Evolutionary conservation across 1,139 yeast species (phyloP).

Genomic region (Candida smagusa): DNA sequence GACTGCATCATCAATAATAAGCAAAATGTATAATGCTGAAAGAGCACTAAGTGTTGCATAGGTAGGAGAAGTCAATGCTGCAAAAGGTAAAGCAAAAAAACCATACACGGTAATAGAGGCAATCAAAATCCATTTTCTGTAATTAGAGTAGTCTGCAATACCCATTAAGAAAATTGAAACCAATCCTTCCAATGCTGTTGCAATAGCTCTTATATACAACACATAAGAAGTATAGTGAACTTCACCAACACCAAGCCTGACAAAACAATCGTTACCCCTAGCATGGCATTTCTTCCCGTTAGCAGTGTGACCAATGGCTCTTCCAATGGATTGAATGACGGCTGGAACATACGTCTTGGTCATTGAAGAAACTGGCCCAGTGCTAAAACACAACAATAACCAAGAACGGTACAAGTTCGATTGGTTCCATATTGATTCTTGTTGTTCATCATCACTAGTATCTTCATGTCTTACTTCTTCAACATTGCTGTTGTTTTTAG

Average conservation of each 20-base stretch:
- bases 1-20: slow-evolving; percentile 29
- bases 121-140: slow-evolving; percentile 31
- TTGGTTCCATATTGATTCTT: slow-evolving; percentile 14
- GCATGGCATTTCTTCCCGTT: slow-evolving; percentile 23
- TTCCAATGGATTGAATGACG: slow-evolving; percentile 37
- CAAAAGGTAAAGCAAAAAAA: slow-evolving; percentile 36
- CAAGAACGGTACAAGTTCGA: slow-evolving; percentile 21
- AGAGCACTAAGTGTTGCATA: slow-evolving; percentile 23
- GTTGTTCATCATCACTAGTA: not conserved
- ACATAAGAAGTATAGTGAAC: slow-evolving; percentile 39
- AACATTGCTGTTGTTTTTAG: too few relatives aligned
- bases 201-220: slow-evolving; percentile 35
- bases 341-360: slow-evolving; percentile 43
- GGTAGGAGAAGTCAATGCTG: slow-evolving; percentile 23
- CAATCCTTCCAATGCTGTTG: slow-evolving; percentile 39
- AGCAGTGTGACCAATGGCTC: slow-evolving; percentile 27
- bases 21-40: slow-evolving; percentile 32
- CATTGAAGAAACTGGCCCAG: slow-evolving; percentile 47
- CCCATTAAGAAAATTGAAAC: slow-evolving; percentile 39
- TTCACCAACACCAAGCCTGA: slow-evolving; percentile 32
- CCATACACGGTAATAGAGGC: slow-evolving; percentile 34
- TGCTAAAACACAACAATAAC: slow-evolving; percentile 22
- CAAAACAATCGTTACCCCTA: slow-evolving; percentile 39
- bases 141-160: slow-evolving; percentile 42
- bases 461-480: too few relatives aligned